These are phyloP conservation scores for Knoxdaviesia proteae DNA, from an alignment of 2,329 filamentous ascomycete genomes.

Conservation along the genomic window DNA sequence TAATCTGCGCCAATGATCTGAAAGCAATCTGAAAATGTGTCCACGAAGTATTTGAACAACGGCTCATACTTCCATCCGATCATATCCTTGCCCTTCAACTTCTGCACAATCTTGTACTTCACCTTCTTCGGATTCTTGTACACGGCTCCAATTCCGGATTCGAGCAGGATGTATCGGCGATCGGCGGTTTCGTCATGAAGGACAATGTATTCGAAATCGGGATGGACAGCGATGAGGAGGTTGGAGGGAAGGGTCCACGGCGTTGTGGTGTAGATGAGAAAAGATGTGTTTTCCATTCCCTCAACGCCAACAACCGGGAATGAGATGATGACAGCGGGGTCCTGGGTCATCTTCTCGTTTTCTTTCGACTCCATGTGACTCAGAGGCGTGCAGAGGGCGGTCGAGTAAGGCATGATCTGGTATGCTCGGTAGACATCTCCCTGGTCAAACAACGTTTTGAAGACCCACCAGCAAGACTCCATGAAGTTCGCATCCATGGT, in stretches of 20 bases:
- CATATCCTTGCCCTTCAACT: conserved; percentile 46
- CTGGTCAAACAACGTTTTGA: conserved; percentile 55
- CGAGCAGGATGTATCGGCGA: conserved; percentile 49
- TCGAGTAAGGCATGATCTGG: conserved; percentile 58
- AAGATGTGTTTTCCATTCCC: conserved; percentile 41
- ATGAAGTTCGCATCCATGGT: conserved; percentile 59
- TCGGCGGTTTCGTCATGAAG: conserved; percentile 44
- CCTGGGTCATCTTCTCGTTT: conserved; percentile 57
- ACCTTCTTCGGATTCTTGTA: conserved; percentile 64
- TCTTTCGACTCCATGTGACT: conserved; percentile 59
- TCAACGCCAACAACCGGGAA: conserved; percentile 46
- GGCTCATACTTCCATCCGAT: conserved; percentile 53
- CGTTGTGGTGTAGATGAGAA: conserved; percentile 39
- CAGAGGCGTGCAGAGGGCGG: conserved; percentile 50
- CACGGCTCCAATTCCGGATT: conserved; percentile 42
- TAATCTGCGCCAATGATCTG: conserved; percentile 47
- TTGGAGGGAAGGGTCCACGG: conserved; percentile 69
- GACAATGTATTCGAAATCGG: conserved; percentile 61
- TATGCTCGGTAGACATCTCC: conserved; percentile 51
- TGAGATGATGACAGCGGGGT: conserved; percentile 50
- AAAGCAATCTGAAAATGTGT: conserved; percentile 51
- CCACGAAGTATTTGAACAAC: conserved; percentile 50
- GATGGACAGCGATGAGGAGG: conserved; percentile 47
- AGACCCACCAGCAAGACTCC: conserved; percentile 65
- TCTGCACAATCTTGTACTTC: conserved; percentile 48